Base-by-base conservation (phyloP, 2,329 filamentous ascomycete genomes). In the Plectosphaerella cucumerina region DNA sequence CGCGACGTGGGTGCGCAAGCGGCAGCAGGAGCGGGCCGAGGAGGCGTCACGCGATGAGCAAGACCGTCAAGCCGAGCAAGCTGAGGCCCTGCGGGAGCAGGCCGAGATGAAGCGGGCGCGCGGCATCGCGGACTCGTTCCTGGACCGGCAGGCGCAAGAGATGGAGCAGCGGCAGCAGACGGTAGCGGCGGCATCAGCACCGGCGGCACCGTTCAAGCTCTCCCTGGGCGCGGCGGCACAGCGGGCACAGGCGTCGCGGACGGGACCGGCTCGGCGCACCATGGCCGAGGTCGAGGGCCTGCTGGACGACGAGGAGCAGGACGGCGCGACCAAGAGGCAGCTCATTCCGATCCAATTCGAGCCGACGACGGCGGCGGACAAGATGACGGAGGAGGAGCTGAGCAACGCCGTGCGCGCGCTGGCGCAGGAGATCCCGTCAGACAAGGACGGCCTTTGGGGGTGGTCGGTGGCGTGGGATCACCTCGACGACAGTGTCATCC, bases 381-480 rank as follows among this genome's bases (percentile, higher is more conserved):
- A 78, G 55, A 87, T 94, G 73, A 85, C 87, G 1, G 90, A 96
- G 50, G 92, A 96, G 68, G 93, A 99, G 66, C 82, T 93, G 35
- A 85, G 87, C 44, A 85, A 90, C 63, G 90, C 90, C 1, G 87
- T 91, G 18, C 81, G 87, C 56, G 84, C 91, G 49, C 77, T 99
- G 49, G 94, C 93, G 0, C 83, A 87, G 50, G 91, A 97, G 66
- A 97, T 99, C 56, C 94, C 94, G 0, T 87, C 85, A 14, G 87
- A 94, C 63, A 90, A 88, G 66, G 84, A 88, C 3, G 90, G 89
- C 0, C 77, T 99, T 4, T 99, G 93, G 90, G 81, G 79, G n/a
- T 97, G 91, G 90, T 75, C 87, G 17, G 84, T 99, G 66, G 89
- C 92, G 61, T 99, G 94, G 94, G 87, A 95, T 48, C 90, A 85